These are phyloP conservation scores for Arctium minus DNA, from an alignment of 129 eudicot species.

Conservation along the genomic window DNA sequence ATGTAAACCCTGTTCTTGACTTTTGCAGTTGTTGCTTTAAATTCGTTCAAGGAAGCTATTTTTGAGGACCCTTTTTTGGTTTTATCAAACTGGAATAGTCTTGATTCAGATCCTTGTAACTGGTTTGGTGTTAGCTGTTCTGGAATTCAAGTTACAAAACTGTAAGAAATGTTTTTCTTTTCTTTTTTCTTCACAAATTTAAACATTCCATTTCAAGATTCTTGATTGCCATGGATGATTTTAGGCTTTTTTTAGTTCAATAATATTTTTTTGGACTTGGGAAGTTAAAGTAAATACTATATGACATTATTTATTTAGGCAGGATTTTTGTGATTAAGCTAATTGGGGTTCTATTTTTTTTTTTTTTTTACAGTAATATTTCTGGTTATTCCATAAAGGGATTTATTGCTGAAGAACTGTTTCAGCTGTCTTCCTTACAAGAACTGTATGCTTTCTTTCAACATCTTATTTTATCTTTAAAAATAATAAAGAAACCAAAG, in stretches of 20 bases:
- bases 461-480: not conserved
- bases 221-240: not conserved
- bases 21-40: constrained; percentile 65
- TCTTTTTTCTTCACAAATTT: not conserved
- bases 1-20: constrained; percentile 14
- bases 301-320: not conserved
- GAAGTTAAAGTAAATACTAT: not conserved
- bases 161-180: constrained; percentile 44
- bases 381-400: constrained; percentile 83
- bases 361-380: constrained; percentile 60
- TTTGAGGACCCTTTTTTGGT: constrained; percentile 73
- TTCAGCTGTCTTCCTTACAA: constrained; percentile 56
- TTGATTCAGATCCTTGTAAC: constrained; percentile 77
- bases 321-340: constrained; percentile 5
- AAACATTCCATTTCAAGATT: not conserved
- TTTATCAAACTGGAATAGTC: constrained; percentile 75
- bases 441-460: constrained; percentile 61
- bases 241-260: not conserved
- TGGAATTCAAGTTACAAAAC: constrained; percentile 63
- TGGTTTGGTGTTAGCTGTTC: constrained; percentile 88
- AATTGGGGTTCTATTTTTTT: constrained; percentile 13
- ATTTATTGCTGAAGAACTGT: constrained; percentile 72
- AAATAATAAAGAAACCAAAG: not conserved
- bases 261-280: not conserved
- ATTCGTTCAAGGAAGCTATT: constrained; percentile 75